A percentile compares a stretch with the other conserved stretches of the same genome.
Evolutionary conservation across 805 yeast genomes (phyloP).

Genomic region (Ogataea neopini): DNA sequence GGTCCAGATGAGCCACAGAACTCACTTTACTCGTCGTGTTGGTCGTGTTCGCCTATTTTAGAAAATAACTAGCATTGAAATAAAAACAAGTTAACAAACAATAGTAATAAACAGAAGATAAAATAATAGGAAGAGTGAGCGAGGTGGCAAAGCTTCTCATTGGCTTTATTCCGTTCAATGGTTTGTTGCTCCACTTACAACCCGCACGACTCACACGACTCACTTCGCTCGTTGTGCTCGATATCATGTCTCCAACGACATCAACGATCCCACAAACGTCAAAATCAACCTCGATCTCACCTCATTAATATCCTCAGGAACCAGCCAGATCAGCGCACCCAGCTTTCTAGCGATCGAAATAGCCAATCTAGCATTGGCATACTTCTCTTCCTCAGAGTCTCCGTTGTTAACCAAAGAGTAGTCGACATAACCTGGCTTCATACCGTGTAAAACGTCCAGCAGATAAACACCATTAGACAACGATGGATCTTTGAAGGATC

Average conservation of each 20-base stretch:
- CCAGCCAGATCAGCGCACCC: constrained; percentile 97
- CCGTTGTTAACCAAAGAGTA: constrained; percentile 87
- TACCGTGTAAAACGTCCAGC: constrained; percentile 86
- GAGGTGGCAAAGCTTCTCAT: too few relatives aligned
- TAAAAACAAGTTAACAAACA: not conserved
- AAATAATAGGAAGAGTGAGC: not conserved
- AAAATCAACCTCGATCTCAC: constrained; percentile 91
- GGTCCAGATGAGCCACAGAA: too few relatives aligned
- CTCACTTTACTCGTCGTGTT: not conserved
- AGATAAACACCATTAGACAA: constrained; percentile 78
- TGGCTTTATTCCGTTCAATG: not conserved
- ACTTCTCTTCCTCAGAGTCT: constrained; percentile 76
- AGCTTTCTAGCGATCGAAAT: constrained; percentile 97
- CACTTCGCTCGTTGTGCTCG: not conserved
- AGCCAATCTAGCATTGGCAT: constrained; percentile 94
- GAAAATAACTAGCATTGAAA: not conserved
- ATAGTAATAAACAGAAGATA: not conserved
- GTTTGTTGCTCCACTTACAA: too few relatives aligned
- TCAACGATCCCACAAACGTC: constrained; percentile 93
- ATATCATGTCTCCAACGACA: constrained; percentile 54
- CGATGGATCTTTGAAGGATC: constrained; percentile 84
- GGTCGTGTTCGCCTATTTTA: not conserved
- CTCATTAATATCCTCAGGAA: constrained; percentile 99
- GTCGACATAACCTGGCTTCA: constrained; percentile 97
- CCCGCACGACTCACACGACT: not conserved